These are phyloP conservation scores for Lasiosphaeria miniovina DNA, from an alignment of 495 filamentous ascomycete species.

Conservation along the genomic window DNA sequence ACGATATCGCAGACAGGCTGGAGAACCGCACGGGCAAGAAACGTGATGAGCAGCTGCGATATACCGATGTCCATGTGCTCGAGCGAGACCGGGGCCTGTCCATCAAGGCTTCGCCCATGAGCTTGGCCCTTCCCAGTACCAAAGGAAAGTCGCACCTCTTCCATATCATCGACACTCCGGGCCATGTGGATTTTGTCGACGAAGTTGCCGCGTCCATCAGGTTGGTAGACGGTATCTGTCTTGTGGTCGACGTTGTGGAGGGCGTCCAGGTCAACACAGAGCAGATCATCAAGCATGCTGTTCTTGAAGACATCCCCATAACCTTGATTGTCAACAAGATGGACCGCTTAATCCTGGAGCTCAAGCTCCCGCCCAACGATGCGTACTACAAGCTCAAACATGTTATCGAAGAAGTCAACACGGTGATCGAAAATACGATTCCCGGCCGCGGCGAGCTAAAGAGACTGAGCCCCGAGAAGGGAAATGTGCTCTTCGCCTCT, in stretches of 20 bases:
- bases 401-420: slow-evolving; percentile 96
- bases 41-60: slow-evolving; percentile 85
- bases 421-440: slow-evolving; percentile 80
- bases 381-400: slow-evolving; percentile 99
- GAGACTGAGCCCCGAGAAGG: slow-evolving; percentile 91
- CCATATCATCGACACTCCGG: slow-evolving; percentile 93
- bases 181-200: slow-evolving; percentile 97
- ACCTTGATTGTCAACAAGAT: slow-evolving; percentile 94
- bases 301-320: slow-evolving; percentile 84
- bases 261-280: slow-evolving; percentile 96
- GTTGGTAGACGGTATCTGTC: slow-evolving; percentile 83
- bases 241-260: slow-evolving; percentile 97
- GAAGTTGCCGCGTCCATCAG: slow-evolving; percentile 87
- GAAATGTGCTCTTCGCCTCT: slow-evolving; percentile 93
- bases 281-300: slow-evolving; percentile 92
- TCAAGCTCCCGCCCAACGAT: slow-evolving; percentile 91
- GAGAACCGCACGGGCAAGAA: slow-evolving; percentile 78
- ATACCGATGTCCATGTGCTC: slow-evolving; percentile 86
- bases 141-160: slow-evolving; percentile 94
- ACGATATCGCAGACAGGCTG: slow-evolving; percentile 73
- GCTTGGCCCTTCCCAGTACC: slow-evolving; percentile 78
- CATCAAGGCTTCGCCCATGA: slow-evolving; percentile 93
- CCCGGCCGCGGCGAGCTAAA: slow-evolving; percentile 78
- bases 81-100: slow-evolving; percentile 91
- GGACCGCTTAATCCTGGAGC: slow-evolving; percentile 89